Conservation (phyloP, 2,329 filamentous ascomycete species). For the Arthroderma sp. region DNA sequence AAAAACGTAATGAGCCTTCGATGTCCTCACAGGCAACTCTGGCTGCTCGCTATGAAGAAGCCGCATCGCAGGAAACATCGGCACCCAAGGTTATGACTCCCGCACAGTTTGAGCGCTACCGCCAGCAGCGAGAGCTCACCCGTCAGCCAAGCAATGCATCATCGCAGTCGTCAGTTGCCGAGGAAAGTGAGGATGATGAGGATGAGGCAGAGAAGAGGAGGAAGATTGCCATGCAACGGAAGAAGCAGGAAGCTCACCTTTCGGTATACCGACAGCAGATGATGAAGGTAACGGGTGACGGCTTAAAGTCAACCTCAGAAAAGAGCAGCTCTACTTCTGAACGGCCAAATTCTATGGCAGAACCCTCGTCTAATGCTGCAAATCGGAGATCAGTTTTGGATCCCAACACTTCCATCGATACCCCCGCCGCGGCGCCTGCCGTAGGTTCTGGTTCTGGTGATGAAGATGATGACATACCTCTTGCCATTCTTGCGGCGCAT, state of each 20-base stretch:
- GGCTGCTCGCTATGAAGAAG: constrained; percentile 33
- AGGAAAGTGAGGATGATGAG: constrained; percentile 56
- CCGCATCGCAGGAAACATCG: constrained; percentile 25
- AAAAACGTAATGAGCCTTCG: constrained; percentile 9
- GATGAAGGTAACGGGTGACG: constrained; percentile 85
- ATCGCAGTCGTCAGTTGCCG: constrained; percentile 42
- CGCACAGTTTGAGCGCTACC: constrained; percentile 71
- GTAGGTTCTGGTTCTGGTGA: constrained; percentile 41
- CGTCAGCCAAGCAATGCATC: constrained; percentile 39
- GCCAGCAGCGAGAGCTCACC: constrained; percentile 55
- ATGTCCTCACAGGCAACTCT: constrained; percentile 33
- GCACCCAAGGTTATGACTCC: constrained; percentile 75
- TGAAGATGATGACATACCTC: constrained; percentile 75
- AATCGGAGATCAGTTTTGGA: constrained; percentile 22
- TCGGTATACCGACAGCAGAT: constrained; percentile 84
- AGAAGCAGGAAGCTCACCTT: constrained; percentile 82
- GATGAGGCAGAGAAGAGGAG: constrained; percentile 66
- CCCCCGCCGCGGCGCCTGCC: constrained; percentile 11
- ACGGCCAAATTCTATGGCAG: constrained; percentile 6
- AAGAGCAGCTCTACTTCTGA: constrained; percentile 25
- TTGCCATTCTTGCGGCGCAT: constrained; percentile 77
- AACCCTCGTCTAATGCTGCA: constrained; percentile 43
- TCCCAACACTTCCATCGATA: neutral
- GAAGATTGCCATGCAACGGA: constrained; percentile 60
- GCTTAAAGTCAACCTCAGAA: constrained; percentile 31